Evolutionary conservation across 2,329 filamentous ascomycete genomes (phyloP).

Genomic region (Trichoderma koningiopsis): DNA sequence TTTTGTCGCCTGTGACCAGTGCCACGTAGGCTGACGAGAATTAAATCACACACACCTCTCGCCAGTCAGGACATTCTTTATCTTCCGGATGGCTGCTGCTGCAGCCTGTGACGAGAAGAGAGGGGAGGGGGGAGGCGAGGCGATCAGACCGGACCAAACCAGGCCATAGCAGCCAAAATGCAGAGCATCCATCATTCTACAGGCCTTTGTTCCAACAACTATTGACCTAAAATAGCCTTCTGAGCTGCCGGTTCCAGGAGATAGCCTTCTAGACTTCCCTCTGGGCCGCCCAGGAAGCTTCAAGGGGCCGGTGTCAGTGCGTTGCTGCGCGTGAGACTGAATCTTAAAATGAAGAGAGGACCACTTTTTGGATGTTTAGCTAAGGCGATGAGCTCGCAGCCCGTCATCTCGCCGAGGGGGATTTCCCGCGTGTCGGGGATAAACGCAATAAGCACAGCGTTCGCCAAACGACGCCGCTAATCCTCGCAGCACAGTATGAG

Average conservation of each 20-base stretch:
- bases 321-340: constrained; percentile 9
- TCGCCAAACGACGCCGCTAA: neutral
- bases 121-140: neutral
- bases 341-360: constrained; percentile 21
- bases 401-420: constrained; percentile 1
- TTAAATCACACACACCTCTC: constrained; percentile 16
- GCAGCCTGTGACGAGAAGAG: neutral
- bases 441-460: constrained; percentile 5
- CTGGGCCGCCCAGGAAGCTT: neutral
- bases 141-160: neutral
- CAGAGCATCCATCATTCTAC: neutral
- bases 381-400: constrained; percentile 1
- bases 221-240: neutral
- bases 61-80: constrained; percentile 2
- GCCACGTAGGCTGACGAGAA: constrained; percentile 27
- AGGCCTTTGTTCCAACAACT: neutral
- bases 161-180: neutral
- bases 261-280: neutral
- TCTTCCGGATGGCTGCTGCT: constrained; percentile 8
- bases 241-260: neutral
- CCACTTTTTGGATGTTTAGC: constrained; percentile 11
- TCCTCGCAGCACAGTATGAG: neutral
- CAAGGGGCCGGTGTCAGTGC: constrained; percentile 1
- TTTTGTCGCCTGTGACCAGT: constrained; percentile 28
- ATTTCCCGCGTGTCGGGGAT: constrained; percentile 5